phyloP scores from a whole-genome alignment of 208 protist genomes.

The Leishmania braziliensis region DNA sequence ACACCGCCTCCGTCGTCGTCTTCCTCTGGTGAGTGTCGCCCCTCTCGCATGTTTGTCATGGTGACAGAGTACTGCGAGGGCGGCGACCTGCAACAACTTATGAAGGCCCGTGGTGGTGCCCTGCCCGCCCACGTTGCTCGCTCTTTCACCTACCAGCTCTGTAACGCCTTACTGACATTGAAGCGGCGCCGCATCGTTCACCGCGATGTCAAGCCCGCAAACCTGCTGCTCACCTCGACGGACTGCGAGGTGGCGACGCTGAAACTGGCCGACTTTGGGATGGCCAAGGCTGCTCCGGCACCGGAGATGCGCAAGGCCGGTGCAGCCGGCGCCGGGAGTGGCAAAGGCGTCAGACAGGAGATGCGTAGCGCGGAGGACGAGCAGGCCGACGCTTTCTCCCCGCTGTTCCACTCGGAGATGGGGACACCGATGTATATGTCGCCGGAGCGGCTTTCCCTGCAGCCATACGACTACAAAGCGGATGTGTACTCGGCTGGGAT shows the following conservation, averaged over 20 bases:
- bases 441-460: slow-evolving; percentile 61
- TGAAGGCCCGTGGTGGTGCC: slow-evolving; percentile 26
- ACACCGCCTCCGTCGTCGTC: slow-evolving; percentile 1
- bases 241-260: slow-evolving; percentile 60
- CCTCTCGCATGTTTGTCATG: slow-evolving; percentile 35
- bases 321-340: not conserved
- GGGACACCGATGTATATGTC: slow-evolving; percentile 77
- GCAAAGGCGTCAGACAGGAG: not conserved
- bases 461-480: slow-evolving; percentile 69
- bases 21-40: slow-evolving; percentile 7
- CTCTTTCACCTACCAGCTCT: slow-evolving; percentile 65
- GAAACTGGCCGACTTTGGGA: slow-evolving; percentile 74
- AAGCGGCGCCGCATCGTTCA: slow-evolving; percentile 67
- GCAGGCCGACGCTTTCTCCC: slow-evolving; percentile 2
- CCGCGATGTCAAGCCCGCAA: slow-evolving; percentile 91
- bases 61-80: slow-evolving; percentile 72
- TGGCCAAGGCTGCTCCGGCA: slow-evolving; percentile 42
- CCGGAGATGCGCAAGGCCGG: not conserved
- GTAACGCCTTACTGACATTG: slow-evolving; percentile 53
- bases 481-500: slow-evolving; percentile 82
- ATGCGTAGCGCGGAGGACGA: slow-evolving; percentile 2
- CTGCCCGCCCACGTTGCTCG: slow-evolving; percentile 36
- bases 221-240: slow-evolving; percentile 66
- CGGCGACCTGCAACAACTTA: slow-evolving; percentile 51
- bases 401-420: slow-evolving; percentile 61